A percentile compares a stretch with the other conserved stretches of the same genome.
phyloP scores from a whole-genome alignment of 192 early-diverging fungal species.

The Backusella sp. region DNA sequence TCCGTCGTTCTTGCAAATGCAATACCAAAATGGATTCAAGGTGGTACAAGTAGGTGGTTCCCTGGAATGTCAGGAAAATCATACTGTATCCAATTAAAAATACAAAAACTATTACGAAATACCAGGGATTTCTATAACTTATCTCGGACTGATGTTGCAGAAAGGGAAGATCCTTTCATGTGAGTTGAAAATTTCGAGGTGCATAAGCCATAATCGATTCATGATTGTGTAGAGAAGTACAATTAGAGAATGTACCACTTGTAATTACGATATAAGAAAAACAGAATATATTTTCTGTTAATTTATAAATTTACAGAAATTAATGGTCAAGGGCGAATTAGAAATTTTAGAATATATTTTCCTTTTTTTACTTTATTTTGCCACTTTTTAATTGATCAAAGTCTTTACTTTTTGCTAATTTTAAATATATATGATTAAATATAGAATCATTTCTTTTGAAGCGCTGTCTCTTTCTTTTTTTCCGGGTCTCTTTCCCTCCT shows the following conservation, averaged over 20 bases:
- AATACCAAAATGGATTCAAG: not conserved
- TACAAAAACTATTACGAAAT: not conserved
- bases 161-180: not conserved
- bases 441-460: not conserved
- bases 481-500: too few relatives aligned
- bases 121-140: not conserved
- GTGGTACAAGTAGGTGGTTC: not conserved
- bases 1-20: not conserved
- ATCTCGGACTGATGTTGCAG: not conserved
- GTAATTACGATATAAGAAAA: not conserved
- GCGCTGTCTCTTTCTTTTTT: not conserved
- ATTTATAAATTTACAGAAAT: constrained; percentile 8
- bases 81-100: not conserved
- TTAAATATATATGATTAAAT: not conserved
- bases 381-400: not conserved
- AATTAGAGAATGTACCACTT: not conserved
- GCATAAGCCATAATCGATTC: not conserved
- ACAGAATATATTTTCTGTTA: constrained; percentile 6
- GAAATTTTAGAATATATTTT: not conserved
- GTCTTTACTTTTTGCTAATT: not conserved
- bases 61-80: not conserved
- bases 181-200: not conserved
- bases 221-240: not conserved
- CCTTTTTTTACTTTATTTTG: not conserved
- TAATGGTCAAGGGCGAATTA: not conserved